Evolutionary conservation across 352 stramenopile genomes (phyloP), one percentile per base, ranked within the genome.

Genomic region (Thalassiosira allenii): DNA sequence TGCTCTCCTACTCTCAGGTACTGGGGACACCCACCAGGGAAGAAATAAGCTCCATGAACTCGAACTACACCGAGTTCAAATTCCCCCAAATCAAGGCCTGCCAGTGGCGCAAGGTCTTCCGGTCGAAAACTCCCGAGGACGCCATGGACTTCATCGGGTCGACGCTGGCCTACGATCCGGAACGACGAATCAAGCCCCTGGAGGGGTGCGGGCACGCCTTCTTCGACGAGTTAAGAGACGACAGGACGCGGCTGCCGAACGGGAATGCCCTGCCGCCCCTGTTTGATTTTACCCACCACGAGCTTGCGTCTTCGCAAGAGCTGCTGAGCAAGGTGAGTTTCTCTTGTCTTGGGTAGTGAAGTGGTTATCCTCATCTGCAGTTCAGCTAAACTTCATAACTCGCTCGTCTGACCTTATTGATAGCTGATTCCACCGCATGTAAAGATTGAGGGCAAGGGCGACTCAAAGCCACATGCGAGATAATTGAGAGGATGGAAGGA

Each of bases 41-140:
- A 83, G 96, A 99, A 88, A 99, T 99, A 47, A 90, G 96, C 75
- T 94, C 95, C 22, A 99, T 99, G 97, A 99, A 99, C 86, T 97
- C 96, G 3, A 99, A 98, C 84, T 99, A 99, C 88, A 99, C 97
- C 41, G 97, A 99, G 88, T 99, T 99, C 84, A 98, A 99, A 86
- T 99, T 99, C 82, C 98, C 98, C 27, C 96, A 99, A 79, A 99
- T 99, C 91, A 98, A 98, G 83, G 97, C 96, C 17, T 97, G 98
- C 82, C 97, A 97, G 63, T 99, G 97, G 97, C 96, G 96, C 78
- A 98, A 98, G 84, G 97, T 99, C 61, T 98, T 98, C 74, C 95
- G 95, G 40, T 98, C 94, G 68, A 96, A 96, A 80, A 98, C 95
- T 59, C 96, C 96, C 5, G 94, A 97, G 22, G 95, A 99, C 71